Base-by-base conservation (phyloP, 352 stramenopile genomes). In the Aphanomyces stellatus region DNA sequence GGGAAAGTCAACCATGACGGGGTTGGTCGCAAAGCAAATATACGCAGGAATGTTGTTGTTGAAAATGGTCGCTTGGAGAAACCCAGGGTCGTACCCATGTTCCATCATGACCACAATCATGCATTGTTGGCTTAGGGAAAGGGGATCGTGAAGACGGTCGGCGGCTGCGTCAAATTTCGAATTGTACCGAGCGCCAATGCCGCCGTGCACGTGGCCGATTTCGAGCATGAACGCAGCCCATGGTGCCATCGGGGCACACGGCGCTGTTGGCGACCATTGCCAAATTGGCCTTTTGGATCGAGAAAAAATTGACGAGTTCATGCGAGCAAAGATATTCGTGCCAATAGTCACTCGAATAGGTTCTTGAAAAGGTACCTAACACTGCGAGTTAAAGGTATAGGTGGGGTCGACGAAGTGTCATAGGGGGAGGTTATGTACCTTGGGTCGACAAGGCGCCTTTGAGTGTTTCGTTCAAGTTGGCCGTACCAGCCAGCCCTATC, bases 21-120 rank as follows among this genome's bases (percentile, higher is more conserved):
- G 71, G 19, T 88, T 88, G 11, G 69, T 57, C 24, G 85, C 46
- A 53, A 87, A 88, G 68, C 78, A 88, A 35, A 88, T 85, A 70
- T 87, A 88, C 0, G 80, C 75, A 2, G 79, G 79, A 10, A 88
- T 75, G 10, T 69, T 62, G 13, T 79, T 41, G 71, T 87, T 88
- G 17, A 67, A 63, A 17, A 87, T 41, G 10, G 78, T 63, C 0
- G 78, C 70, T 46, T 82, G 76, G 31, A 85, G 70, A 28, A 79
- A 88, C 0, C 73, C 78, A 3, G 65, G 66, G 27, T 87, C 78
- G 33, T 73, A 83, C 6, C 65, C 73, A 30, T 71, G 60, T 51
- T 72, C 69, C 75, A 85, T 85, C 62, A 88, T 71, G 3, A 70
- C 60, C 22, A 88, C 43, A 0, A 85, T 65, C 24, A 87, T 49